Evolutionary conservation across 2,329 filamentous ascomycete genomes (phyloP).

Genomic region (Phaeophleospora eucalypticola): DNA sequence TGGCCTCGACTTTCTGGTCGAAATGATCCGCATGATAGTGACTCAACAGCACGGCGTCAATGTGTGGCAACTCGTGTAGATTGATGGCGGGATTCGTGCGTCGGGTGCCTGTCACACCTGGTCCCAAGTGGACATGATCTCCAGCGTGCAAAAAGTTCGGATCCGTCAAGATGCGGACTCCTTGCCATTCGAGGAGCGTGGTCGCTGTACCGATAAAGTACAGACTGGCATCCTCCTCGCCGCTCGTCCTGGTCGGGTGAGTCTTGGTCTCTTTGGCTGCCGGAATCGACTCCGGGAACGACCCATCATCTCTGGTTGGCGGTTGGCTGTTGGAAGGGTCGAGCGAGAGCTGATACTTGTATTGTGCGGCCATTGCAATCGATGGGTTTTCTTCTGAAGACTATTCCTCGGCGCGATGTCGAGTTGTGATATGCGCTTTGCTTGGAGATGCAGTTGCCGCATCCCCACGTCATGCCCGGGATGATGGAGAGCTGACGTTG

Average conservation of each 20-base stretch:
- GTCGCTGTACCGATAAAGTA: constrained; percentile 57
- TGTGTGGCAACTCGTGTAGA: constrained; percentile 54
- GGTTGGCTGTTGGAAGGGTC: constrained; percentile 35
- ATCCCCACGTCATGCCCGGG: too few species aligned
- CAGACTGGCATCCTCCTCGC: constrained; percentile 42
- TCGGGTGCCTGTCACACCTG: constrained; percentile 55
- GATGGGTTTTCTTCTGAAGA: background rate
- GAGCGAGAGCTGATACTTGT: constrained; percentile 42
- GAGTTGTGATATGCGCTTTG: too few species aligned
- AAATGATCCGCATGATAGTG: constrained; percentile 63
- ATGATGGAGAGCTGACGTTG: too few species aligned
- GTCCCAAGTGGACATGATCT: constrained; percentile 63
- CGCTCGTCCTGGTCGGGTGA: constrained; percentile 39
- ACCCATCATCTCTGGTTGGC: constrained; percentile 38
- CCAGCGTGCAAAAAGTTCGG: constrained; percentile 64
- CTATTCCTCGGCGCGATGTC: too few species aligned
- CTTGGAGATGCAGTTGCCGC: too few species aligned
- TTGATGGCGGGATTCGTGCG: constrained; percentile 58
- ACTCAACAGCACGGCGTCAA: constrained; percentile 58
- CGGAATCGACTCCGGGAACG: constrained; percentile 36
- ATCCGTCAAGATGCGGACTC: constrained; percentile 52
- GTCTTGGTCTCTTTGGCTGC: constrained; percentile 43
- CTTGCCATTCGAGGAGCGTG: constrained; percentile 53
- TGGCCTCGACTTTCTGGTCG: constrained; percentile 50
- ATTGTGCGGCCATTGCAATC: constrained; percentile 1